Evolutionary conservation across 805 yeast genomes (phyloP), one percentile per base, ranked within the genome.

Genomic region (Sugiyamaella lignohabitans): DNA sequence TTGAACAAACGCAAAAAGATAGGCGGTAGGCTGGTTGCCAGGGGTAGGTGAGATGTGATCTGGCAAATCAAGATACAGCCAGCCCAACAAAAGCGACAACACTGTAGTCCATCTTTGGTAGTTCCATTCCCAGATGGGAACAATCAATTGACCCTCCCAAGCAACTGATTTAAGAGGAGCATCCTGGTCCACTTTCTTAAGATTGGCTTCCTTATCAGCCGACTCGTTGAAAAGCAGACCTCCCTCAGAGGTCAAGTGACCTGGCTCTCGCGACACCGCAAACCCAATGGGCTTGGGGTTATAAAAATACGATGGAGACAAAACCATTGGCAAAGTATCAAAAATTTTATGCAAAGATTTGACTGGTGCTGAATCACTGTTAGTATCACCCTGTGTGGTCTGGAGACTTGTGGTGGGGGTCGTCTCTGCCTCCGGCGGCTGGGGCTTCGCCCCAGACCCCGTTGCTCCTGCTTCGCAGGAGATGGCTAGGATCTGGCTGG

Each of bases 41-140:
- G 98, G 98, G 3, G 98, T 91, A 41, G 97, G 97, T 30, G 89
- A 78, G 45, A 87, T 70, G 57, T 72, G 75, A 60, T 87, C 96
- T 1, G 98, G 98, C 62, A 93, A 73, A 68, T 93, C 98, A 1
- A 95, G 81, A 65, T 89, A 93, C 49, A 93, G 74, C 98, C 98
- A 93, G 16, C 68, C 66, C 6, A 75, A 43, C 16, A 69, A 44
- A 3, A 68, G 48, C 11, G 54, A 38, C 36, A 58, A 30, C 2
- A 59, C 56, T 3, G 54, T 44, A 36, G 58, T 1, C 29, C 71
- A 54, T 24, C 70, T 58, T 14, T 50, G 38, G 16, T 47, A 40
- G 54, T 72, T 68, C 53, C 65, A 73, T 23, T 69, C 72, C 88
- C 94, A 87, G 21, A 71, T 64, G 3, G 96, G 96, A 17, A 83